Base-by-base conservation (phyloP, 345 rosid genomes). In the Eucalyptus curtisii region DNA sequence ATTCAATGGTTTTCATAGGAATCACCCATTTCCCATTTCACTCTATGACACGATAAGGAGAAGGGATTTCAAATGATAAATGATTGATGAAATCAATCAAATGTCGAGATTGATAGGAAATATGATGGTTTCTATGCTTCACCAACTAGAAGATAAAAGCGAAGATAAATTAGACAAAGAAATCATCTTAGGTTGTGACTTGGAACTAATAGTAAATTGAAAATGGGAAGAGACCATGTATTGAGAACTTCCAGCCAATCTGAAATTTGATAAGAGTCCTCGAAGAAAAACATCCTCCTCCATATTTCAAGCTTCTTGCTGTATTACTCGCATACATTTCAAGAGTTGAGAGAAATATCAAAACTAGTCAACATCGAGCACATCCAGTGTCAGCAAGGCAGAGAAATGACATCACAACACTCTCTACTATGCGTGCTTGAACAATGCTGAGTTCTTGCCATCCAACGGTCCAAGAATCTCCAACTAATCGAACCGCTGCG, bases 51-150 rank as follows among this genome's bases (percentile, higher is more conserved):
- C 0, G 4, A 25, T 57, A 57, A 57, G 14, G 66, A 57, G 3
- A 57, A 25, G 15, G 14, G 4, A 57, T 57, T 25, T 25, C 0
- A 57, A 25, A 25, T 5, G 0, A 25, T 3, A 57, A 57, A 25
- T 10, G n/a, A 57, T 25, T 25, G 66, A 57, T 25, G n/a, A 57
- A 25, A 25, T 57, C 66, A 11, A 57, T 25, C n/a, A 57, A 57
- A 57, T 57, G 4, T 57, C 0, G n/a, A 57, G n/a, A 25, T 57
- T 25, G 6, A 11, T 25, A 11, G 66, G n/a, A 57, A 57, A 57
- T 57, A 57, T 57, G 15, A 57, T 57, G n/a, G n/a, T 57, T 57
- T 57, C n/a, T 57, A 25, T 11, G n/a, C 66, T 57, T 25, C 13
- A 1, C n/a, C 30, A 10, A 0, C 30, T 12, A 25, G 7, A 57